A percentile compares a stretch with the other conserved stretches of the same genome.
These are phyloP conservation scores for Hericium erinaceus DNA, from an alignment of 768 basidiomycete genomes.

Conservation along the genomic window DNA sequence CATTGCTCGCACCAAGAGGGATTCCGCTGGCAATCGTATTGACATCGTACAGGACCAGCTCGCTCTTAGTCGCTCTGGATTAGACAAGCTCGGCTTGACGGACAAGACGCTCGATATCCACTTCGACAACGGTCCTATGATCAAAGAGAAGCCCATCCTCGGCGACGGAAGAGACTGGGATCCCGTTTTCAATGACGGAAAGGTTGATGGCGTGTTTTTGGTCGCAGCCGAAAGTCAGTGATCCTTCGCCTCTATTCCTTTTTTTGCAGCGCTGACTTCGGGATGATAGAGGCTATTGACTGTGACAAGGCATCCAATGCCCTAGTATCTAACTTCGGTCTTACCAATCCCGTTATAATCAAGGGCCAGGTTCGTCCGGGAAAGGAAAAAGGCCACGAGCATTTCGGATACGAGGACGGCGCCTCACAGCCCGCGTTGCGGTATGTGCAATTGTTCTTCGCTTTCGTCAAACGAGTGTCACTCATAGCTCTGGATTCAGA, in stretches of 20 bases:
- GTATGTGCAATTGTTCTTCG: constrained; percentile 24
- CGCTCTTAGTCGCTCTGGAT: constrained; percentile 3
- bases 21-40: background rate
- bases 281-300: background rate
- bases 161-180: background rate
- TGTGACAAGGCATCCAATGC: background rate
- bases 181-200: background rate
- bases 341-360: background rate
- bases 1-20: background rate
- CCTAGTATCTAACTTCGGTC: background rate
- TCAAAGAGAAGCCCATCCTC: background rate
- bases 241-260: background rate
- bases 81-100: background rate
- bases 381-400: constrained; percentile 29
- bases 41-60: constrained; percentile 1
- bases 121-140: background rate
- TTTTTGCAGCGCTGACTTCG: background rate
- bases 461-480: constrained; percentile 13
- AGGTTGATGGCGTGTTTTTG: background rate
- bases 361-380: constrained; percentile 31
- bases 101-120: background rate
- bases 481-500: background rate
- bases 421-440: constrained; percentile 37
- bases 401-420: constrained; percentile 47
- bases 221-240: background rate